phyloP scores from a whole-genome alignment of 768 basidiomycete species.

The Macrolepiota fuliginosa region DNA sequence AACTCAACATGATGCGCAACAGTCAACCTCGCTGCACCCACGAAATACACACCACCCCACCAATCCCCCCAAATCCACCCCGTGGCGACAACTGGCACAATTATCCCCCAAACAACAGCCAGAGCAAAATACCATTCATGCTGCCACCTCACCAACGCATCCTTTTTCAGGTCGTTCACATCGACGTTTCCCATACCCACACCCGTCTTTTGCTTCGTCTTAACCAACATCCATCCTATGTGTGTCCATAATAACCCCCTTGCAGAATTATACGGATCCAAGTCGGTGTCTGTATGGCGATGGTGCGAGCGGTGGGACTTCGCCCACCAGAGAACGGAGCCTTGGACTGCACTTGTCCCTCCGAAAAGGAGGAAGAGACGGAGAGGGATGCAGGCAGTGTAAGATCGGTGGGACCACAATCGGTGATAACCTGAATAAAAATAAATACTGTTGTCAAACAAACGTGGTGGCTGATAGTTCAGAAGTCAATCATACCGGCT shows the following conservation, averaged over 20 bases:
- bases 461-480: background rate
- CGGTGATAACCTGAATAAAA: slow-evolving; percentile 66
- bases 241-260: slow-evolving; percentile 80
- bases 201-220: slow-evolving; percentile 59
- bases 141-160: slow-evolving; percentile 73
- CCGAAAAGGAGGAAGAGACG: slow-evolving; percentile 70
- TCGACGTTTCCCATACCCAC: slow-evolving; percentile 54
- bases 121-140: slow-evolving; percentile 71
- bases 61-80: slow-evolving; percentile 75
- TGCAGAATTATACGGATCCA: slow-evolving; percentile 81
- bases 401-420: slow-evolving; percentile 84
- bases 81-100: slow-evolving; percentile 67
- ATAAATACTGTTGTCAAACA: background rate
- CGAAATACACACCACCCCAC: slow-evolving; percentile 75
- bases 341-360: slow-evolving; percentile 82
- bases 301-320: slow-evolving; percentile 82
- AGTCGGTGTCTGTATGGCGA: slow-evolving; percentile 81
- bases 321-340: slow-evolving; percentile 88
- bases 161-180: slow-evolving; percentile 67
- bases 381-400: slow-evolving; percentile 70
- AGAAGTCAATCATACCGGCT: slow-evolving; percentile 32
- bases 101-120: slow-evolving; percentile 63
- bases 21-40: slow-evolving; percentile 66
- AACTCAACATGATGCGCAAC: slow-evolving; percentile 75
- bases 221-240: slow-evolving; percentile 83